Percentiles rank a stretch among this genome's conserved stretches.
phyloP scores from a whole-genome alignment of 768 basidiomycete species.

The Tylopilus plumbeoviolaceoides region DNA sequence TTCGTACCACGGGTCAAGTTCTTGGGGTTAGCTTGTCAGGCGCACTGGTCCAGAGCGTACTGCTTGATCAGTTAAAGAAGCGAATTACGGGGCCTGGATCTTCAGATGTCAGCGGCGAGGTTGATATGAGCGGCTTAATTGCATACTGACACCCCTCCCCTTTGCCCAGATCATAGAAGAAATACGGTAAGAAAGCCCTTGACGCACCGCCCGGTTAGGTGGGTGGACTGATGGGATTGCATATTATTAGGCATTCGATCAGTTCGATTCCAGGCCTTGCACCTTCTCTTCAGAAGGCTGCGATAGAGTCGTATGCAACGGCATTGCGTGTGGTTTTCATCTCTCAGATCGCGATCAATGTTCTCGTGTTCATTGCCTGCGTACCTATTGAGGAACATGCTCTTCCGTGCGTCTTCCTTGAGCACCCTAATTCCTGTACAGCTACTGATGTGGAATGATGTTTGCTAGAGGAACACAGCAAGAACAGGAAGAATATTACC shows the following conservation, averaged over 20 bases:
- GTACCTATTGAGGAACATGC: constrained; percentile 74
- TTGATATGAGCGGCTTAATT: constrained; percentile 24
- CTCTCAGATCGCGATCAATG: constrained; percentile 64
- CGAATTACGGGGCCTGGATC: constrained; percentile 78
- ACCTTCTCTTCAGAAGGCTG: constrained; percentile 51
- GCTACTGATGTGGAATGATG: constrained; percentile 12
- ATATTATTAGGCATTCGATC: constrained; percentile 56
- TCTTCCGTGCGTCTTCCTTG: constrained; percentile 38
- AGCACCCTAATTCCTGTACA: constrained; percentile 10
- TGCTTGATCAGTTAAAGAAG: constrained; percentile 63
- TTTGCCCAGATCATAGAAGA: constrained; percentile 60
- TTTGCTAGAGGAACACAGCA: constrained; percentile 52
- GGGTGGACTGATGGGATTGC: constrained; percentile 12
- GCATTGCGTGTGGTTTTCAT: constrained; percentile 82
- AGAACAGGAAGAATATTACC: constrained; percentile 57
- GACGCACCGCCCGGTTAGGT: constrained; percentile 10
- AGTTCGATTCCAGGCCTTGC: constrained; percentile 64
- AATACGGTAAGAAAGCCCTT: constrained; percentile 47
- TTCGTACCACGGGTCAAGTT: constrained; percentile 92
- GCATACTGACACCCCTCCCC: constrained; percentile 18
- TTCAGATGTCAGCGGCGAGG: constrained; percentile 51
- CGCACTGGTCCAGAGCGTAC: constrained; percentile 76
- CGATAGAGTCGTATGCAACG: constrained; percentile 72
- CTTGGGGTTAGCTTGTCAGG: constrained; percentile 89
- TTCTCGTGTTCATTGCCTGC: constrained; percentile 64